Evolutionary conservation across 1,284 basidiomycete genomes (phyloP).

Genomic region (Phenoliferia sp.): DNA sequence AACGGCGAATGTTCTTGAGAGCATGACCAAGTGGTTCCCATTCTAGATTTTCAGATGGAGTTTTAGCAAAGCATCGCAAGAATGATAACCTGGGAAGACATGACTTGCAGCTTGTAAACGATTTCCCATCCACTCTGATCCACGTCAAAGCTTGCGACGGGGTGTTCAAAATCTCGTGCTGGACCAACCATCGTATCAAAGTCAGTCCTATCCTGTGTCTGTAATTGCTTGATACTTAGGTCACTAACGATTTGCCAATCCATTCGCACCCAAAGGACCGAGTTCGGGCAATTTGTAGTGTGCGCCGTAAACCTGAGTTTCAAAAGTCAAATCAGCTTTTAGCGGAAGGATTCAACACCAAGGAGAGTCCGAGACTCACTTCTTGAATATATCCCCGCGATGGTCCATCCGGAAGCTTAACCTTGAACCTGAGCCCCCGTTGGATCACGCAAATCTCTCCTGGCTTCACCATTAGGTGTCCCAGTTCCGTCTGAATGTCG

Average conservation of each 20-base stretch:
- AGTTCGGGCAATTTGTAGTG: constrained; percentile 63
- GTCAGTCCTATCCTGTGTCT: constrained; percentile 34
- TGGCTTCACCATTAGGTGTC: constrained; percentile 60
- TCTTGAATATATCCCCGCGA: constrained; percentile 42
- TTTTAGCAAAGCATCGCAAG: no score
- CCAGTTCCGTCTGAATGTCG: constrained; percentile 65
- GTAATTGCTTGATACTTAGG: neutral
- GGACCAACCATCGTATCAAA: no score
- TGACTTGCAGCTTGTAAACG: constrained; percentile 51
- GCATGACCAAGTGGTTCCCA: constrained; percentile 48
- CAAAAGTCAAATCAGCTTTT: no score
- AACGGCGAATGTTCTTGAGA: constrained; percentile 63
- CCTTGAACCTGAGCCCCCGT: constrained; percentile 62
- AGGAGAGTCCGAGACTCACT: constrained; percentile 46
- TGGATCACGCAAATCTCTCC: constrained; percentile 62
- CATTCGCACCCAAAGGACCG: constrained; percentile 57
- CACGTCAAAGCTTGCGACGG: constrained; percentile 59
- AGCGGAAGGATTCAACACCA: no score
- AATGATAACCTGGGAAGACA: no score
- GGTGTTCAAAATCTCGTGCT: constrained; percentile 62
- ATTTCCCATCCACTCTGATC: constrained; percentile 45
- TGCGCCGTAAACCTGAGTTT: constrained; percentile 52
- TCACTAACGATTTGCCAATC: constrained; percentile 32
- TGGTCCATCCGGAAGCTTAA: constrained; percentile 51
- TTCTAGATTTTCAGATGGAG: no score